Evolutionary conservation across 257 asterid species (phyloP), one percentile per base, ranked within the genome.

Genomic region (Solanum etuberosum): DNA sequence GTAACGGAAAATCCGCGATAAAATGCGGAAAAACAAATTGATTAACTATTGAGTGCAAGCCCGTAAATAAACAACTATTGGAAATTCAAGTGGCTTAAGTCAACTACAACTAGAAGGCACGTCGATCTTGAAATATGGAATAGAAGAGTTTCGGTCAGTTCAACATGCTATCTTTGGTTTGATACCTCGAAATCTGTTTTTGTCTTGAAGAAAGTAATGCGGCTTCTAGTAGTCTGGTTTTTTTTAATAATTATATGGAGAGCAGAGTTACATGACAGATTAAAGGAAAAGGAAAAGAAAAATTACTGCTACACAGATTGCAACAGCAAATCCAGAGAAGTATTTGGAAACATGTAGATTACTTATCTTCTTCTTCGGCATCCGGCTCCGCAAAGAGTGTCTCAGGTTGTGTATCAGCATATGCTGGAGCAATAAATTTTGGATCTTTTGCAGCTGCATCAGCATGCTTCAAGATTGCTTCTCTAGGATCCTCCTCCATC

Each of bases 401-500:
- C 72, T 94, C 96, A 6, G 99, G 99, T 92, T 97, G 99, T 9
- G 99, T 97, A 51, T 91, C 88, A 7, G 98, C 94, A 57, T 97
- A 97, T 7, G 99, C 99, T 3, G 98, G 99, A 76, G 98, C 98
- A 14, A 96, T 95, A 72, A 70, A 96, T 83, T 96, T 96, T 15
- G 99, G 99, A 88, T 96, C 98, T 87, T 95, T 95, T 9, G 93
- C 93, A 86, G 98, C 99, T 18, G 76, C 92, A 86, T 95, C 99
- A 54, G 99, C 99, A 85, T 94, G 93, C 90, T 96, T 96, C 2
- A 96, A 92, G 87, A 96, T 96, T 80, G 99, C 98, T 91, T 94
- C 99, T 92, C 99, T 91, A 34, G 99, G 99, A 89, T 96, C 99
- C 93, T 95, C 99, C 3, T 96, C 98, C 98, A 93, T 95, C 99